Conservation (phyloP, 306 rosid species). For the Ormosia semicastrata region DNA sequence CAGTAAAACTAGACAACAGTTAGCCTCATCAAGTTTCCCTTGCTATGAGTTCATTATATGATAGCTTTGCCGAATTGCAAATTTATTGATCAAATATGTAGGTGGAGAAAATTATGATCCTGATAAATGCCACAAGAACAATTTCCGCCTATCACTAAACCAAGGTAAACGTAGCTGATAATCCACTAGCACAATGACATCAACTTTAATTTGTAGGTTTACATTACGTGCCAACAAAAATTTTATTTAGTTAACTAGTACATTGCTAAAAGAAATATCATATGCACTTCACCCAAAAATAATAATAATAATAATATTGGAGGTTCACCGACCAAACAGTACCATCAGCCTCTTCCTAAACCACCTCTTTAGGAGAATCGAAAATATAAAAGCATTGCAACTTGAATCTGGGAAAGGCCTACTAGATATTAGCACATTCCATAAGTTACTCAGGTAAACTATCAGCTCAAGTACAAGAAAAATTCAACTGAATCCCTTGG, state of each 20-base stretch:
- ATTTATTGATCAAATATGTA: not conserved
- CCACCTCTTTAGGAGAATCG: not conserved
- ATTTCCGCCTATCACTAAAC: not conserved
- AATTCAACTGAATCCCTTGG: not conserved
- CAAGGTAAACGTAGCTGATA: not conserved
- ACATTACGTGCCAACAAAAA: not conserved
- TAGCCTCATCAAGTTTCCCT: too few relatives aligned
- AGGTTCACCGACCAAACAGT: not conserved
- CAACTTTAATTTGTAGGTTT: not conserved
- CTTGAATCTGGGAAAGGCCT: not conserved
- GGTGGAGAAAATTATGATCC: not conserved
- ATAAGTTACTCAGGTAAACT: not conserved
- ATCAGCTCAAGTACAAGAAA: conserved; percentile 1
- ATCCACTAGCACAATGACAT: not conserved
- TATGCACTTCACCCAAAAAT: too few relatives aligned
- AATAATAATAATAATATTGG: too few relatives aligned
- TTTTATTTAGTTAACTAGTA: not conserved
- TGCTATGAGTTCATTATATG: not conserved
- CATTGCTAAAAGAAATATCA: too few relatives aligned
- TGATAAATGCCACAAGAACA: not conserved
- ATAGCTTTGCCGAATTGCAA: not conserved
- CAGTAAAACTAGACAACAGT: too few relatives aligned
- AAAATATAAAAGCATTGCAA: not conserved
- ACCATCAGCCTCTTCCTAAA: not conserved
- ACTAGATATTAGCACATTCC: not conserved